Base-by-base conservation (phyloP, 257 asterid species). In the Nyctanthes arbortristis region DNA sequence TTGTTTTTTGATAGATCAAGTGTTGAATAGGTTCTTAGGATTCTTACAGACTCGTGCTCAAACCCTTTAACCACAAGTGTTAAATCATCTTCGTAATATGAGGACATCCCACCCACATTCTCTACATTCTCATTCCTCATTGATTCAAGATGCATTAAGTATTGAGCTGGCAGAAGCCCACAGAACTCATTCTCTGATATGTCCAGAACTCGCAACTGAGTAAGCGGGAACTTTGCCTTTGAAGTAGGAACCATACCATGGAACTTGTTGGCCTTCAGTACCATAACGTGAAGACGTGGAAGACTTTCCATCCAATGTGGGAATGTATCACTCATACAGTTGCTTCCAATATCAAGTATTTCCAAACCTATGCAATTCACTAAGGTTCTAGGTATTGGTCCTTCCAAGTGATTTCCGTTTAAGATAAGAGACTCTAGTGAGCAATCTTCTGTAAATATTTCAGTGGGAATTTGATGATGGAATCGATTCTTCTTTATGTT, bases 301-400 rank as follows among this genome's bases (percentile, higher is more conserved):
- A 82, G 78, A 61, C 10, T 25, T 27, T 36, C 71, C 60, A 66
- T 20, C 82, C 80, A 76, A 27, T 30, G 31, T 7, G 87, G 84
- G 59, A 82, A 82, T 3, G 9, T 11, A 27, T 36, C 80, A 28
- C 14, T 66, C 16, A 82, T 33, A 27, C 47, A 27, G 56, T 82
- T 82, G 45, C 71, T 61, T 13, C 66, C 66, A 7, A 73, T 35
- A 61, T 78, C 74, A 5, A 78, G 37, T 33, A 73, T 62, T 61
- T 73, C 47, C 13, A 78, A 36, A 20, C 8, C 14, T 39, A 5
- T 40, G n/a, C 80, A 79, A 25, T 71, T 71, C 24, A 31, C 68
- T 4, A 79, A 29, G 25, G 82, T 61, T 37, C 1, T 3, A 0
- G 74, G 76, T 16, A 78, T 12, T 57, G 31, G 4, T 9, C 79